Conservation (phyloP, 2,329 filamentous ascomycete genomes). For the Gnomoniopsis sp. region DNA sequence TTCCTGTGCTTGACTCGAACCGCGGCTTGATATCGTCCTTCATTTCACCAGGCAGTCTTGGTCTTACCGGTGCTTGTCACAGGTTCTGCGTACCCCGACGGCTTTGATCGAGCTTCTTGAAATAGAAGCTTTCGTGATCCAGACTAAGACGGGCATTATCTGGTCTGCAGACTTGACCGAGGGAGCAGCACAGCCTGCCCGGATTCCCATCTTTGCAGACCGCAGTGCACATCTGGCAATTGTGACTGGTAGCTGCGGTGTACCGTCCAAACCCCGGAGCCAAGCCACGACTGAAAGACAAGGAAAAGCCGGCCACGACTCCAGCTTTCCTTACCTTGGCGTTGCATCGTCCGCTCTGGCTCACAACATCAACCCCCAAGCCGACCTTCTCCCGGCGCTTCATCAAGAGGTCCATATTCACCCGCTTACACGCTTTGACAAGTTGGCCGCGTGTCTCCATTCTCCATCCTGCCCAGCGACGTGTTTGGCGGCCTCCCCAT, state of each 20-base stretch:
- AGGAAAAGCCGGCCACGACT: not conserved
- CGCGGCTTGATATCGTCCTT: not conserved
- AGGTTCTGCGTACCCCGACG: not conserved
- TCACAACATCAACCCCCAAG: not conserved
- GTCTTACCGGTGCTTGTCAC: not conserved
- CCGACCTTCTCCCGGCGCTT: not conserved
- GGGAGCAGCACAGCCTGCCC: not conserved
- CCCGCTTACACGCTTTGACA: too few relatives aligned
- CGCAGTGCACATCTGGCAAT: not conserved
- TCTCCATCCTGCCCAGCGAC: not conserved
- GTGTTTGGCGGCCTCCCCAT: not conserved
- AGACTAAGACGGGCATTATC: not conserved
- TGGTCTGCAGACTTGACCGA: not conserved
- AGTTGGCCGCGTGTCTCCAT: too few relatives aligned
- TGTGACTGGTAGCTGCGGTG: too few relatives aligned
- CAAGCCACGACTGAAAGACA: not conserved
- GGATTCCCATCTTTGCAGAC: not conserved
- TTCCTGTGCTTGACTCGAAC: not conserved
- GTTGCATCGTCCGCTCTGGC: not conserved
- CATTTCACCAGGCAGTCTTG: not conserved
- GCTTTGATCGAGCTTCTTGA: not conserved
- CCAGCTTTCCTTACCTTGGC: not conserved
- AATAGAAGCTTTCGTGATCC: not conserved
- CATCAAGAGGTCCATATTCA: not conserved
- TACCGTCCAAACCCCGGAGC: not conserved